Conservation (phyloP, 495 filamentous ascomycete species). For the Beverwykella pulmonaria region DNA sequence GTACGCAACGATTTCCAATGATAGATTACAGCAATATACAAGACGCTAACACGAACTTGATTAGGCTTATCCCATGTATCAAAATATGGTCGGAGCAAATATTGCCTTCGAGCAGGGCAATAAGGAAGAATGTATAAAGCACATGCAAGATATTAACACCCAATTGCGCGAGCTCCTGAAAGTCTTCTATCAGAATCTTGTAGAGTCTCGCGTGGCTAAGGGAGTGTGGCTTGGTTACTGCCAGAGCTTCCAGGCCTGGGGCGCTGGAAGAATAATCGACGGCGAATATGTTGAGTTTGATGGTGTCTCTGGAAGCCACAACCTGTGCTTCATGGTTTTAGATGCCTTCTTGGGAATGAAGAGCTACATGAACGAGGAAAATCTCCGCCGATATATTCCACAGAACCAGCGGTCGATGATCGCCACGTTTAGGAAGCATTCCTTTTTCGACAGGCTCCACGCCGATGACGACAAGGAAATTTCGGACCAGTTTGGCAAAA, state of each 20-base stretch:
- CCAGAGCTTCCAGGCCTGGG: constrained; percentile 2
- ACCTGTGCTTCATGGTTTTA: constrained; percentile 49
- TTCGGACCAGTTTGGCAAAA: too few species aligned
- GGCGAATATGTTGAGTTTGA: constrained; percentile 48
- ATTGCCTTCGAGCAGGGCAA: not conserved
- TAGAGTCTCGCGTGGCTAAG: not conserved
- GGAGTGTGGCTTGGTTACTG: not conserved
- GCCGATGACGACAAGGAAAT: too few species aligned
- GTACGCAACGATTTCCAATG: too few species aligned
- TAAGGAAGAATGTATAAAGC: constrained; percentile 4
- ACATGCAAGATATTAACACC: not conserved
- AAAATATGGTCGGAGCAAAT: constrained; percentile 15
- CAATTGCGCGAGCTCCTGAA: not conserved
- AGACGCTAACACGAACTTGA: too few species aligned
- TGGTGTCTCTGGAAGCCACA: constrained; percentile 51
- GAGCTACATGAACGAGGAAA: constrained; percentile 41
- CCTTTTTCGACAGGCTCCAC: too few species aligned
- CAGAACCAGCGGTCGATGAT: not conserved
- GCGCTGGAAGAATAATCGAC: constrained; percentile 2
- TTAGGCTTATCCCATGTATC: constrained; percentile 17
- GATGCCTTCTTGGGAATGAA: constrained; percentile 52
- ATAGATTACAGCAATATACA: too few species aligned
- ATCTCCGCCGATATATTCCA: not conserved
- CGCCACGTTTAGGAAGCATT: too few species aligned
- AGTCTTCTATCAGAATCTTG: not conserved